phyloP scores from a whole-genome alignment of 2,329 filamentous ascomycete genomes.

The Fusarium incarnatum region DNA sequence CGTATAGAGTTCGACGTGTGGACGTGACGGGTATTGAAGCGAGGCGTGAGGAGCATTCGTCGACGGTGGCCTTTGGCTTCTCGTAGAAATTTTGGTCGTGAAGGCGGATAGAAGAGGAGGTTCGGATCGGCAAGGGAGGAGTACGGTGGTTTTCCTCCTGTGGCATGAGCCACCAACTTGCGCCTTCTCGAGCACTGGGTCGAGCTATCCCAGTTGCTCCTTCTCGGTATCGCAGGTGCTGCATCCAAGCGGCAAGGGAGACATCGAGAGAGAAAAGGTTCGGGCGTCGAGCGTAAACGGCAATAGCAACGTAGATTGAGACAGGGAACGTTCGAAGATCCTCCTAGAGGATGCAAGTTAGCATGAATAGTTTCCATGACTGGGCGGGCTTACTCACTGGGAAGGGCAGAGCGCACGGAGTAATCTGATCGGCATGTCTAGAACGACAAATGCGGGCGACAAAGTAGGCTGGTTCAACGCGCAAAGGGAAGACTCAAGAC shows the following conservation, averaged over 20 bases:
- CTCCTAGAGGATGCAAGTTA: neutral
- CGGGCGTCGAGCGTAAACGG: neutral
- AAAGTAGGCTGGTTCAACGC: neutral
- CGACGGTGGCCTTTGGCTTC: neutral
- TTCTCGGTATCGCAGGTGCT: neutral
- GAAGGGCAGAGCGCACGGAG: neutral
- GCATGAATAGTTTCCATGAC: neutral
- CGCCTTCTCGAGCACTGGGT: fast-evolving
- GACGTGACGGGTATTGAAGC: fast-evolving
- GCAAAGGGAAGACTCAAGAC: too few relatives aligned
- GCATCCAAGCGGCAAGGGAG: fast-evolving
- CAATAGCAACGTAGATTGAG: too few relatives aligned
- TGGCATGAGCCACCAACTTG: neutral
- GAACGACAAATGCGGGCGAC: neutral
- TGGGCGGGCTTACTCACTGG: neutral
- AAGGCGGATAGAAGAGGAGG: neutral
- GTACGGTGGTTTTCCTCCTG: neutral
- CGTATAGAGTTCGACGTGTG: neutral
- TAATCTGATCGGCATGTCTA: fast-evolving
- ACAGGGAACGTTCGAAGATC: too few relatives aligned
- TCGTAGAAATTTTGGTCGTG: neutral
- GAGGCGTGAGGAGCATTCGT: neutral
- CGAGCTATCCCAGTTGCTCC: neutral
- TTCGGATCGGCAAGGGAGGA: neutral
- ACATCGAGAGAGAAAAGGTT: neutral